Evolutionary conservation across 768 basidiomycete species (phyloP), one percentile per base, ranked within the genome.

Genomic region (Suillus spraguei): DNA sequence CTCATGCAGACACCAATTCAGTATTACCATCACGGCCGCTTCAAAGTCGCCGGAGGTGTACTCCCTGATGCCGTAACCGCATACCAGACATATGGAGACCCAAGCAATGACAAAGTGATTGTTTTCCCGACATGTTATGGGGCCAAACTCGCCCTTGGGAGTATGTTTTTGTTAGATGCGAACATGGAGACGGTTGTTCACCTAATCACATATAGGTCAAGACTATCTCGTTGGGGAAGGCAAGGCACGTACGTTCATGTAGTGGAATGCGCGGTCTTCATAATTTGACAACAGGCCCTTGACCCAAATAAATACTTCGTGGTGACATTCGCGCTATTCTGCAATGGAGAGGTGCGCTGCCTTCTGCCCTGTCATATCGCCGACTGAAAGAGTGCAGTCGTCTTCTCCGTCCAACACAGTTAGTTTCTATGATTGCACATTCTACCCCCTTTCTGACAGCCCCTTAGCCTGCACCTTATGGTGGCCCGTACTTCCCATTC

Each of bases 341-440:
- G 81, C 44, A 84, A 84, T 64, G 85, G 86, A 71, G 85, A 87
- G 80, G 85, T 84, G 61, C 39, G 77, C 61, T 17, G 24, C 42
- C 42, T 20, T 32, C 3, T 38, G 11, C 6, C 20, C 46, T 52
- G 5, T 28, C 22, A 28, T 22, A 49, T 60, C 33, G 32, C 14
- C 36, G 14, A 53, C 17, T 24, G 33, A 42, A 59, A 67, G 17
- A 65, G 36, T 52, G 17, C 24, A 85, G 85, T 87, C 85, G 0
- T 87, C 85, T 22, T 86, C 86, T 41, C 85, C 86, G 36, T 87
- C 85, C 0, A 87, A 86, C 69, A 86, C 86, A 64, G 85, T 85
- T 1, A 49, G 39, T 46, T 58, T 28, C 36, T 35, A 59, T n/a
- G 9, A 38, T 44, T 35, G n/a, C 20, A 9, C 17, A 22, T 17